A percentile compares a stretch with the other conserved stretches of the same genome.
Conservation (phyloP, 164 flowering plant species). For the Nymphaea thermarum region DNA sequence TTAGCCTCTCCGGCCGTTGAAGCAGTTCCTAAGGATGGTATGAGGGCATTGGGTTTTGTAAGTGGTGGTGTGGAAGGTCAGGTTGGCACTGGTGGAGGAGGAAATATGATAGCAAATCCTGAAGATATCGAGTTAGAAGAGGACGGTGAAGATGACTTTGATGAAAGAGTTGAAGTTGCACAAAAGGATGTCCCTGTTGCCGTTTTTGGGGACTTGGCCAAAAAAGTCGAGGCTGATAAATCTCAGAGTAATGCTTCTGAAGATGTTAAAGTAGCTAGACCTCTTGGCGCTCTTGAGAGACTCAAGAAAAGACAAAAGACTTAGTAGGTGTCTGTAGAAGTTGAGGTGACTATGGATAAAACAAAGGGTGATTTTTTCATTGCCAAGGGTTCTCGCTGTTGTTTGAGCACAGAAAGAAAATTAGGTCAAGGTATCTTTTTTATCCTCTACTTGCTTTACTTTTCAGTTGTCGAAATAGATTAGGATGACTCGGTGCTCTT, state of each 20-base stretch:
- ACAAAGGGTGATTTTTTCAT: too few relatives aligned
- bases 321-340: too few relatives aligned
- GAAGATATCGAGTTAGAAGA: constrained; percentile 88
- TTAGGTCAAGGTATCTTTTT: too few relatives aligned
- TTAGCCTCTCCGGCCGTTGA: constrained; percentile 33
- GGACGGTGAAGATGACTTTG: constrained; percentile 52
- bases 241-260: constrained; percentile 12
- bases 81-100: constrained; percentile 27
- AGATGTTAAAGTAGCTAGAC: constrained; percentile 22
- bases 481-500: too few relatives aligned
- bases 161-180: constrained; percentile 52
- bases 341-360: too few relatives aligned
- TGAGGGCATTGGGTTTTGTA: constrained; percentile 62
- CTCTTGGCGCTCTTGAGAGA: constrained; percentile 75
- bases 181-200: constrained; percentile 77
- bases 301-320: constrained; percentile 28
- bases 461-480: too few relatives aligned
- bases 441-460: too few relatives aligned
- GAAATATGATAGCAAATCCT: constrained; percentile 25
- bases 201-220: constrained; percentile 68
- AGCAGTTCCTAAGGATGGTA: constrained; percentile 22
- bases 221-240: constrained; percentile 29
- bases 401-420: too few relatives aligned
- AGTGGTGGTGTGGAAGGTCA: constrained; percentile 74
- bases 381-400: too few relatives aligned